phyloP scores from a whole-genome alignment of 169 alveolate species.

The Eimeria acervulina region DNA sequence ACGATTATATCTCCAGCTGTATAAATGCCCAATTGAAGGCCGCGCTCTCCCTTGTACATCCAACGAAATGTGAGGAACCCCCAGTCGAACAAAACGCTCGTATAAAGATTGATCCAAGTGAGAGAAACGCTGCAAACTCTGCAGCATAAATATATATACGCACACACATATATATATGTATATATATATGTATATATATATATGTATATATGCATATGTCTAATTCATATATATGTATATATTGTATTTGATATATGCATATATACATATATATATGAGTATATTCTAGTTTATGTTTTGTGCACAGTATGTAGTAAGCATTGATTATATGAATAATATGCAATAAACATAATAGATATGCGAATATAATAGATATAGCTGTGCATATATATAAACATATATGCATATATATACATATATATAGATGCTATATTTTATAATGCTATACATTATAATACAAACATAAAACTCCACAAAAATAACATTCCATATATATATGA shows the following conservation, averaged over 20 bases:
- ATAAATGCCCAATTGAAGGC: conserved; percentile 93
- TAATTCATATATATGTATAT: not conserved
- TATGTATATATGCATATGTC: not conserved
- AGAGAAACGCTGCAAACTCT: conserved; percentile 89
- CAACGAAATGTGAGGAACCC: conserved; percentile 90
- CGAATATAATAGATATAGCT: not conserved
- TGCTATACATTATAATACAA: not conserved
- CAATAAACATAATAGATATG: no score
- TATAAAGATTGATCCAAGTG: conserved; percentile 93
- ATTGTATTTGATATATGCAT: no score
- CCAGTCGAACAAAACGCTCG: conserved; percentile 91
- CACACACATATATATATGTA: not conserved
- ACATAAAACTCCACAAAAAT: not conserved
- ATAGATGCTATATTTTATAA: not conserved
- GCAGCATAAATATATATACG: not conserved
- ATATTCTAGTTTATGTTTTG: no score
- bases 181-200: not conserved
- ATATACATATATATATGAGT: no score
- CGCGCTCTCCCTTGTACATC: conserved; percentile 95
- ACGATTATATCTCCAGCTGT: conserved; percentile 92
- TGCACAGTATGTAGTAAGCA: no score
- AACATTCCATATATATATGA: no score
- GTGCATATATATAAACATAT: not conserved
- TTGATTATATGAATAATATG: not conserved
- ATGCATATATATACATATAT: not conserved